These are phyloP conservation scores for Nyctanthes arbortristis DNA, from an alignment of 257 asterid genomes.

Conservation along the genomic window DNA sequence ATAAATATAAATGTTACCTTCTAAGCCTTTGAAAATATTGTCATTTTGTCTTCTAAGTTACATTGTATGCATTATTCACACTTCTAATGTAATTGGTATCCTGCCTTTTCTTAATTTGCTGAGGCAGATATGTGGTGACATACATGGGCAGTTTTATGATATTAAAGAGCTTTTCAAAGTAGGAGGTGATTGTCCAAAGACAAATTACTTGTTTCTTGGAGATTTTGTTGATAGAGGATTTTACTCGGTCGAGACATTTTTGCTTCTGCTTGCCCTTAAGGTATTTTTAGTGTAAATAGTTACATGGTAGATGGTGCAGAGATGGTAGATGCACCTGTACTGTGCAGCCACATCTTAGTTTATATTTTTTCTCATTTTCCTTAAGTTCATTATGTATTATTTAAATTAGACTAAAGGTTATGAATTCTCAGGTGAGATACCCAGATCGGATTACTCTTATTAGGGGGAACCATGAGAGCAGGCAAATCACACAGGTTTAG, in stretches of 20 bases:
- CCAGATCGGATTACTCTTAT: constrained; percentile 95
- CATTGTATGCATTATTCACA: constrained; percentile 18
- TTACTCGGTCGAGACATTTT: constrained; percentile 96
- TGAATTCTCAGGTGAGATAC: constrained; percentile 74
- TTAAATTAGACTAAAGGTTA: constrained; percentile 15
- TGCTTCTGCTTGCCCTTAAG: constrained; percentile 94
- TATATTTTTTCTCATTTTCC: background rate
- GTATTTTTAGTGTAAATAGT: constrained; percentile 35
- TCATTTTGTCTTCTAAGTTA: background rate
- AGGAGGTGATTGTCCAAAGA: constrained; percentile 92
- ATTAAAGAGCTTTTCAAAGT: constrained; percentile 96
- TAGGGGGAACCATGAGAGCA: constrained; percentile 97
- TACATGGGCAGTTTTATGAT: constrained; percentile 96
- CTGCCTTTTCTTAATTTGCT: constrained; percentile 9
- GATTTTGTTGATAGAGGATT: constrained; percentile 96
- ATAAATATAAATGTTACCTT: background rate
- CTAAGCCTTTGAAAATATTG: background rate
- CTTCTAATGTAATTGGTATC: constrained; percentile 12
- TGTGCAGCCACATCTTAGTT: background rate
- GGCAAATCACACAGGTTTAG: constrained; percentile 94
- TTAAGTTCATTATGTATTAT: background rate
- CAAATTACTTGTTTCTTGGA: constrained; percentile 95
- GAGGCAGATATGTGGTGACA: constrained; percentile 93
- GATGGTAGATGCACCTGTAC: background rate
- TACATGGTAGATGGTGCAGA: background rate